These are phyloP conservation scores for Metschnikowia lachancei DNA, from an alignment of 805 yeast genomes.

Conservation along the genomic window DNA sequence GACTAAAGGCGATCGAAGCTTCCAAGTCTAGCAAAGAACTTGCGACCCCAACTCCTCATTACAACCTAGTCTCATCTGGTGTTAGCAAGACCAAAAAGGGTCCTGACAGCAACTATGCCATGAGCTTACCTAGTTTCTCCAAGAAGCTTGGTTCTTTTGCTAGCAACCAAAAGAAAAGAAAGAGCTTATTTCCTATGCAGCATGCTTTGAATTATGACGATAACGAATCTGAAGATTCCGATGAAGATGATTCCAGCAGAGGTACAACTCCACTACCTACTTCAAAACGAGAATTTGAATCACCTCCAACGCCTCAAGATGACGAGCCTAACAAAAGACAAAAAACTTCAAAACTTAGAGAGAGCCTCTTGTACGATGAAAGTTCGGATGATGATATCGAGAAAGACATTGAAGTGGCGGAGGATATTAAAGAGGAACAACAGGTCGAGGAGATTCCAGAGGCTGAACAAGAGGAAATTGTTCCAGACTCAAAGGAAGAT, in stretches of 20 bases:
- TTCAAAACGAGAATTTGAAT: constrained; percentile 31
- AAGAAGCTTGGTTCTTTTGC: constrained; percentile 28
- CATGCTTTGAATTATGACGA: constrained; percentile 51
- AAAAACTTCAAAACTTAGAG: constrained; percentile 26
- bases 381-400: constrained; percentile 34
- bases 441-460: constrained; percentile 22
- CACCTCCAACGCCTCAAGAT: constrained; percentile 23
- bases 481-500: constrained; percentile 22
- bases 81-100: constrained; percentile 1
- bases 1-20: constrained; percentile 7
- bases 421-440: constrained; percentile 19
- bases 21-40: constrained; percentile 1
- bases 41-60: neutral
- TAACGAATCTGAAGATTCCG: constrained; percentile 31
- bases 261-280: constrained; percentile 34
- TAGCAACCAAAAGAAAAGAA: constrained; percentile 27
- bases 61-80: constrained; percentile 2
- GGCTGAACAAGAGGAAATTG: constrained; percentile 10
- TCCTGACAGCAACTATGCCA: constrained; percentile 8
- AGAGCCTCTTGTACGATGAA: constrained; percentile 30
- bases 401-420: constrained; percentile 19
- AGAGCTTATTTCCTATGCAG: constrained; percentile 47
- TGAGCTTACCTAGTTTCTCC: constrained; percentile 34
- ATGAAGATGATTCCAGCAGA: constrained; percentile 37
- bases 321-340: constrained; percentile 23